phyloP scores from a whole-genome alignment of 148 eudicot species.

The Vaccinium macrocarpon region DNA sequence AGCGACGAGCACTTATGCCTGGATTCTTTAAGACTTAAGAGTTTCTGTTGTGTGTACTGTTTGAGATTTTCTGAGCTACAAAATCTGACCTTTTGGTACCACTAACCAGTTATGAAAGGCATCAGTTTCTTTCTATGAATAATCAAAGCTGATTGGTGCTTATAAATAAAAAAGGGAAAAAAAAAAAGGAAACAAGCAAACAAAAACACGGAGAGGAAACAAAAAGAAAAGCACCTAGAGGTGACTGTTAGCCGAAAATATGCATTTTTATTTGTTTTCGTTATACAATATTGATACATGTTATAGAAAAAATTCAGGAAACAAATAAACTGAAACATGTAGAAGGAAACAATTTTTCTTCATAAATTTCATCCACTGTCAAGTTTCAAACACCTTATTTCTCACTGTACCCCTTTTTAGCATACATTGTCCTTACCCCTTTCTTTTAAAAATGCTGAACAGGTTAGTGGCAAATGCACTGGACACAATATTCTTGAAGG shows the following conservation, averaged over 20 bases:
- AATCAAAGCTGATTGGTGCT: neutral
- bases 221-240: neutral
- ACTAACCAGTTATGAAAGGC: neutral
- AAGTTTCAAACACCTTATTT: neutral
- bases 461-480: slow-evolving; percentile 92
- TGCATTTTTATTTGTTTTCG: neutral
- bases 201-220: too few species aligned
- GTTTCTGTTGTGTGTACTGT: neutral
- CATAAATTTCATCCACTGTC: neutral
- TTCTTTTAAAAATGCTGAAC: neutral
- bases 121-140: neutral
- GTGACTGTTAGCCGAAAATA: neutral
- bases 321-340: neutral
- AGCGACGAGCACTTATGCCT: neutral
- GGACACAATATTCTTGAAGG: slow-evolving; percentile 61
- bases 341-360: neutral
- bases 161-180: neutral
- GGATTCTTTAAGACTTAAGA: neutral
- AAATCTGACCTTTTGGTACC: neutral
- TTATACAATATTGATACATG: neutral
- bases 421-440: neutral
- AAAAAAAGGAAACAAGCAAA: too few species aligned
- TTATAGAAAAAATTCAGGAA: neutral
- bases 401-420: neutral
- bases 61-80: neutral